phyloP scores from a whole-genome alignment of 2,329 filamentous ascomycete genomes.

The Aspergillus fijiensis region DNA sequence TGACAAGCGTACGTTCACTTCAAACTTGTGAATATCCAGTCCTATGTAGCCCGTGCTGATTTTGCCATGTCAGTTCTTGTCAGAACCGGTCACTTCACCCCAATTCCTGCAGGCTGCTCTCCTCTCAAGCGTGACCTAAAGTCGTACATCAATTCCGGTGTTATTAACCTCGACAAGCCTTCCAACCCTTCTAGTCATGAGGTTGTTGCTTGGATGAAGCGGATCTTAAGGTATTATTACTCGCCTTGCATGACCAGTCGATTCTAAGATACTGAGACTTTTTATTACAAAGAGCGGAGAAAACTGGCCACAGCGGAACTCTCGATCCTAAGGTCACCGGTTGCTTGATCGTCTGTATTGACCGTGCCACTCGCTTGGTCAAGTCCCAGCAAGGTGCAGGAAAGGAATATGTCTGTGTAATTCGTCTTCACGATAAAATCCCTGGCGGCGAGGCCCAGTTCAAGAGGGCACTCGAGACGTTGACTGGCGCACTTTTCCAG shows the following conservation, averaged over 20 bases:
- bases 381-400: constrained; percentile 98
- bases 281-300: constrained; percentile 67
- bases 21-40: neutral
- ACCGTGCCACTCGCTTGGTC: constrained; percentile 93
- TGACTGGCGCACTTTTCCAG: constrained; percentile 96
- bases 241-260: neutral
- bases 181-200: constrained; percentile 98
- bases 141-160: constrained; percentile 93
- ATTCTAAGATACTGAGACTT: constrained; percentile 19
- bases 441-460: constrained; percentile 92
- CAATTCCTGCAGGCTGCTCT: constrained; percentile 88
- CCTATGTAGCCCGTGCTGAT: constrained; percentile 18
- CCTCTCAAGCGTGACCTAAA: constrained; percentile 93
- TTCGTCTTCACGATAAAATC: constrained; percentile 92
- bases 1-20: constrained; percentile 69
- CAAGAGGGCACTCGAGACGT: constrained; percentile 86
- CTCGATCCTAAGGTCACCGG: constrained; percentile 98
- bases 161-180: constrained; percentile 97
- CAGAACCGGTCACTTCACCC: constrained; percentile 93
- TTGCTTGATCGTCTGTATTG: constrained; percentile 91
- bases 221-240: constrained; percentile 73
- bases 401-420: constrained; percentile 98
- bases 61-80: constrained; percentile 66
- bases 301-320: constrained; percentile 97
- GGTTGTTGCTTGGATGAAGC: constrained; percentile 99